Conservation (phyloP, 805 yeast genomes). For the Cyberlindnera mrakii region DNA sequence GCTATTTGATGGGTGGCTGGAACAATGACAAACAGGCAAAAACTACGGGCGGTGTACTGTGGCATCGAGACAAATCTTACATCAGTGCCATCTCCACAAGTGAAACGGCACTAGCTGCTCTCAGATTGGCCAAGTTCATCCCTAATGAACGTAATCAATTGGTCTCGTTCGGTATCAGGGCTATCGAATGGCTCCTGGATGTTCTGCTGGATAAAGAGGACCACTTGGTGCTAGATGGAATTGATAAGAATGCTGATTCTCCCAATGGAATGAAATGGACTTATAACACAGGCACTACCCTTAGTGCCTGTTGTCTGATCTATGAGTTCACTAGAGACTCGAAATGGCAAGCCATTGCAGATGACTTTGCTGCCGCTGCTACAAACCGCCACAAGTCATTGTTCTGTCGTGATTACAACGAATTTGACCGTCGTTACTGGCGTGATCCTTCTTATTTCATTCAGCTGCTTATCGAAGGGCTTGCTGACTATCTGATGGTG, state of each 20-base stretch:
- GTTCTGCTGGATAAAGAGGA: conserved; percentile 47
- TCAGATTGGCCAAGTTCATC: conserved; percentile 48
- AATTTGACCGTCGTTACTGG: conserved; percentile 50
- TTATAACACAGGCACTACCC: conserved; percentile 61
- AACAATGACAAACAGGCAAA: conserved; percentile 25
- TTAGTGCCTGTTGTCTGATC: conserved; percentile 47
- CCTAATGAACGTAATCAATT: conserved; percentile 42
- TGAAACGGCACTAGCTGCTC: conserved; percentile 57
- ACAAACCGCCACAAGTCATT: conserved; percentile 49
- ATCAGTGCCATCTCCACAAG: conserved; percentile 64
- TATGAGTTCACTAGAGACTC: conserved; percentile 44
- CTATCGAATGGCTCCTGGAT: conserved; percentile 52
- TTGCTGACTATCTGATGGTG: conserved; percentile 55
- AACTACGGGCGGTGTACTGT: conserved; percentile 51
- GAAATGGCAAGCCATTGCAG: conserved; percentile 36
- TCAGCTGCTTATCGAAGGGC: conserved; percentile 60
- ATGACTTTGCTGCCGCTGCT: conserved; percentile 45
- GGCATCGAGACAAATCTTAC: conserved; percentile 60
- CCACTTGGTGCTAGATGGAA: conserved; percentile 56
- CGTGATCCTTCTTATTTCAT: conserved; percentile 58
- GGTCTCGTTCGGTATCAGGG: conserved; percentile 51
- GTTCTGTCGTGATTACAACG: conserved; percentile 52
- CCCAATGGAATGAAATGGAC: conserved; percentile 54
- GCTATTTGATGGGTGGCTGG: conserved; percentile 64
- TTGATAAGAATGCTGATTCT: conserved; percentile 33